Base-by-base conservation (phyloP, 768 basidiomycete genomes). In the Fibroporia radiculosa region DNA sequence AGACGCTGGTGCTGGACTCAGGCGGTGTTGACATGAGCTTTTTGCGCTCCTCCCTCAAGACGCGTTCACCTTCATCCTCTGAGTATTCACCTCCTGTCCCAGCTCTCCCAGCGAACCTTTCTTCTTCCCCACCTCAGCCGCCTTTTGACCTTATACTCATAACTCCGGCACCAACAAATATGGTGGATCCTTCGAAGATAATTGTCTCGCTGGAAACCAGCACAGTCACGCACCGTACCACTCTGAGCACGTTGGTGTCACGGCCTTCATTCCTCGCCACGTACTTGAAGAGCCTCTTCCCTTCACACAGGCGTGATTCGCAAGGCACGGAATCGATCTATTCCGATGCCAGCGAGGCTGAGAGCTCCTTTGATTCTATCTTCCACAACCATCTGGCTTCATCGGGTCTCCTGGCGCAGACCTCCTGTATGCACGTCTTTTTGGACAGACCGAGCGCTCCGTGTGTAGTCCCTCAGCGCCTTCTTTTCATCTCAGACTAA, bases 371-470 rank as follows among this genome's bases (percentile, higher is more conserved):
- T 56, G 71, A 69, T 14, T 58, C 73, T 0, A 67, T 73, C 48
- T 81, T 85, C 57, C 74, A 71, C 31, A 71, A 75, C 23, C 84
- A 87, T 51, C 74, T 85, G 6, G 63, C 74, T 12, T 74, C 80
- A 6, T 75, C 78, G 44, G 81, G 79, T 5, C 63, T 77, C 29
- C 57, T 81, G 3, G 53, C 65, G 1, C 71, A 68, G 20, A 57
- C 70, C 2, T 68, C 75, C 4, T 68, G 62, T 34, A 62, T 89
- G 27, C 83, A 88, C 50, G 54, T 91, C 12, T 92, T 92, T 64
- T 67, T 92, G 19, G 88, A 92, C 57, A 71, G 88, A 20, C 74
- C 88, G 0, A 88, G 87, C 53, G 68, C 78, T 24, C 82, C 88
- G 84, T 89, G 63, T 70, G 86, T 74, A n/a, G 13, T 12, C 20